Percentiles rank a stretch among this genome's conserved stretches.
Evolutionary conservation across 2,329 filamentous ascomycete genomes (phyloP).

Genomic region (Paecilomyces fulvus): DNA sequence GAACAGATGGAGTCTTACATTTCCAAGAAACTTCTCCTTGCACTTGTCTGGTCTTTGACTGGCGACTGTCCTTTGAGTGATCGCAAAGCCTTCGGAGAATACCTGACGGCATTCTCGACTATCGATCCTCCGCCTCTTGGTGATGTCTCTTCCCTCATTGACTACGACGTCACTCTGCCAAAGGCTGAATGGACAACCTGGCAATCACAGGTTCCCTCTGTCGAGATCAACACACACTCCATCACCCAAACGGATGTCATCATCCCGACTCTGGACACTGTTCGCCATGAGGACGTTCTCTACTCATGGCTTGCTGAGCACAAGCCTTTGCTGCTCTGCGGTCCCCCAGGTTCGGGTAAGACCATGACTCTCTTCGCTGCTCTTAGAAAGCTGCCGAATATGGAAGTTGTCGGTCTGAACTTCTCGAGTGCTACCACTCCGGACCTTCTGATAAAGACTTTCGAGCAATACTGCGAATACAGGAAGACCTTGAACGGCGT

Average conservation of each 20-base stretch:
- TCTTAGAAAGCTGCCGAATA: constrained; percentile 90
- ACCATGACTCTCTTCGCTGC: constrained; percentile 99
- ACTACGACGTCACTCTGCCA: constrained; percentile 85
- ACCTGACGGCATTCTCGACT: constrained; percentile 69
- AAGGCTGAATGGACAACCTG: constrained; percentile 83
- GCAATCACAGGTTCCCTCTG: constrained; percentile 87
- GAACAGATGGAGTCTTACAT: constrained; percentile 86
- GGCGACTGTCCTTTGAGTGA: constrained; percentile 87
- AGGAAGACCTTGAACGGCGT: constrained; percentile 97
- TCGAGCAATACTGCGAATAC: constrained; percentile 99
- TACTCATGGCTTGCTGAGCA: constrained; percentile 99
- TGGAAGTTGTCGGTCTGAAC: constrained; percentile 98
- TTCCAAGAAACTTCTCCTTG: constrained; percentile 87
- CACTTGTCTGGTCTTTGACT: constrained; percentile 89
- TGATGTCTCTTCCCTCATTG: constrained; percentile 77
- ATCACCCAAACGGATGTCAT: constrained; percentile 97
- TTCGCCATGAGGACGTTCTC: constrained; percentile 96
- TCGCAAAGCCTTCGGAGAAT: constrained; percentile 82
- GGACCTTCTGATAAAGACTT: constrained; percentile 95
- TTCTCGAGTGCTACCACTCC: constrained; percentile 98
- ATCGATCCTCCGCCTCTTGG: constrained; percentile 77
- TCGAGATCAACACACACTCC: constrained; percentile 97
- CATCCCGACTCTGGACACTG: constrained; percentile 93
- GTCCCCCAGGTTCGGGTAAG: constrained; percentile 96
- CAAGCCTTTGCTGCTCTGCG: constrained; percentile 91